Evolutionary conservation across 805 yeast species (phyloP), one percentile per base, ranked within the genome.

Genomic region (Candida lessepsii): DNA sequence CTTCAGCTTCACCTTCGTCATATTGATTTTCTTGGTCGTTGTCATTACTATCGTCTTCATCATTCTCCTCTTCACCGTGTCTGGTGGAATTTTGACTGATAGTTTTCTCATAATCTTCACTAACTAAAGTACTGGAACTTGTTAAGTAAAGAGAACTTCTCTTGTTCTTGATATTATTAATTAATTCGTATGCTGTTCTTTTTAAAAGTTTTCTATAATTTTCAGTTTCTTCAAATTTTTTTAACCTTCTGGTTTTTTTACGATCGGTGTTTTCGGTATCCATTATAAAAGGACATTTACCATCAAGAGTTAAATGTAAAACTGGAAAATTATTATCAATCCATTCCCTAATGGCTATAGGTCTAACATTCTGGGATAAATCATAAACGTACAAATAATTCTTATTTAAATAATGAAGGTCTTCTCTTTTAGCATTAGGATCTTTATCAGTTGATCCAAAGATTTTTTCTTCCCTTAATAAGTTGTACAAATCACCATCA

Each of bases 401-500:
- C 27, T 82, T 80, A 37, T 80, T 81, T 60, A 93, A 86, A 58
- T 86, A 86, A 54, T 83, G 81, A 53, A 84, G 76, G 57, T 91
- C 96, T 51, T 86, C 96, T 41, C 96, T 71, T 49, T 75, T 80
- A 2, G 95, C 93, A 46, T 72, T 75, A 9, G 95, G 93, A 58
- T 90, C 96, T 49, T 96, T 76, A 59, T 90, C 97, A 26, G 83
- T 76, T 0, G 96, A 85, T 9, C 96, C 97, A 57, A 78, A 81
- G 10, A 86, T 63, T 53, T 86, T 86, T 56, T 93, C 99, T 54
- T 87, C 89, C 47, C 81, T 80, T 51, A 91, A 72, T 47, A 91
- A 69, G 35, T 82, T 77, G 26, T 49, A 54, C 32, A 60, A 51
- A 34, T 57, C 54, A 24, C 54, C 54, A 35, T 48, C 43, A 18